phyloP scores from a whole-genome alignment of 1,139 yeast species.

The Saccharomyces pastorianus region DNA sequence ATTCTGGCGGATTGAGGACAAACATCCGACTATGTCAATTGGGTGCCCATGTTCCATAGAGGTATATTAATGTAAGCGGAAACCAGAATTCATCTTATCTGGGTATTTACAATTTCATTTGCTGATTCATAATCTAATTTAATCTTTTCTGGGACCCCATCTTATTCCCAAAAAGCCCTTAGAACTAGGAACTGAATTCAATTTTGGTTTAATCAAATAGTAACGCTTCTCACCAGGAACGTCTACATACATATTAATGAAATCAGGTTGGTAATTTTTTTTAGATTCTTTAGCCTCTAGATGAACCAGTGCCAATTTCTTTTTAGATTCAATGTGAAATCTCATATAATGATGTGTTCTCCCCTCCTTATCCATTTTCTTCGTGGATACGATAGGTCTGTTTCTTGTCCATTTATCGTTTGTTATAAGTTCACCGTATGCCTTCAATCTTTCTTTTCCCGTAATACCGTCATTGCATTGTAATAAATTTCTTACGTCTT shows the following conservation, averaged over 20 bases:
- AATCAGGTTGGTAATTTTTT: slow-evolving; percentile 60
- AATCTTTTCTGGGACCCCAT: slow-evolving; percentile 71
- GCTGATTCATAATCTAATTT: background rate
- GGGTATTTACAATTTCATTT: background rate
- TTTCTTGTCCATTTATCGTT: slow-evolving; percentile 81
- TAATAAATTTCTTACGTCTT: slow-evolving; percentile 49
- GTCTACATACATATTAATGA: slow-evolving; percentile 68
- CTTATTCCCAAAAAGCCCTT: slow-evolving; percentile 69
- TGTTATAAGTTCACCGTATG: slow-evolving; percentile 64
- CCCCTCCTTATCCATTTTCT: slow-evolving; percentile 59
- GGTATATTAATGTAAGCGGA: background rate
- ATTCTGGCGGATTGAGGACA: background rate
- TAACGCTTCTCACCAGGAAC: slow-evolving; percentile 62
- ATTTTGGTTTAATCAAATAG: slow-evolving; percentile 57
- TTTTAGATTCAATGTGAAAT: slow-evolving; percentile 71
- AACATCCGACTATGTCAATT: background rate
- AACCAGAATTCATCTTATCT: background rate
- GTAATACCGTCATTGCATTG: slow-evolving; percentile 40
- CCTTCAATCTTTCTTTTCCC: slow-evolving; percentile 59
- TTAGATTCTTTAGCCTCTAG: slow-evolving; percentile 65
- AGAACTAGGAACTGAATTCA: slow-evolving; percentile 18
- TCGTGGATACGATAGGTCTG: slow-evolving; percentile 60
- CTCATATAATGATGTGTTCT: slow-evolving; percentile 76
- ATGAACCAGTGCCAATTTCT: slow-evolving; percentile 57
- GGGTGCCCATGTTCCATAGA: background rate